Base-by-base conservation (phyloP, 1,284 basidiomycete species). In the Leccinum fallax region DNA sequence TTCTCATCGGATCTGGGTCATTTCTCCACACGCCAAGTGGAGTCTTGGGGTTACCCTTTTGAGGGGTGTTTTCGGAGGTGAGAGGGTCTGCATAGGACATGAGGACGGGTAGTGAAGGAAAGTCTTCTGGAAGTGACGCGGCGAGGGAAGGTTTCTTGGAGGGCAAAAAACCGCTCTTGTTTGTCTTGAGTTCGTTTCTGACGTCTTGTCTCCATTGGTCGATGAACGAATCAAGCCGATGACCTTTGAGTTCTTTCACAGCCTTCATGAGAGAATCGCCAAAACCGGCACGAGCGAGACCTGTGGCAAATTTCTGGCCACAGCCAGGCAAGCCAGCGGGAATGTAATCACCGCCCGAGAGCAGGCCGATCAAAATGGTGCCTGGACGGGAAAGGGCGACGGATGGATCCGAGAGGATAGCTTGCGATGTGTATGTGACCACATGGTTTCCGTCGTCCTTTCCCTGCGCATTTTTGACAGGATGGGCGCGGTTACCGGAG, bases 341-440 rank as follows among this genome's bases (percentile, higher is more conserved):
- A 59, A 91, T 85, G 70, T 98, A 99, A 76, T 99, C 97, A 0
- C 95, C 97, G 1, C 96, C 96, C 10, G 88, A 86, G 67, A 97
- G 81, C 4, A 98, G 80, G 0, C 90, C 96, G 52, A 97, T 88
- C 24, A 98, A 84, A 51, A 98, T 89, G 70, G 96, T 81, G 0
- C 91, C 94, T 32, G 89, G 84, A 2, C 86, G 83, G 43, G 85
- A 86, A 63, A 97, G 82, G 51, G 80, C 72, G 36, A 93, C 80
- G 16, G 85, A 80, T 0, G 80, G 76, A 66, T 87, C 78, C 0
- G 76, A 69, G 16, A 76, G 74, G 53, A 94, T 83, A 58, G 85
- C 83, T 1, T 78, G 69, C 0, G 86, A 75, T 2, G 77, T 78
- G 74, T 88, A 95, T 2, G 90, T 82, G 64, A 86, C 83, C 11